phyloP scores from a whole-genome alignment of 768 basidiomycete genomes.

The Boletus patriciae region DNA sequence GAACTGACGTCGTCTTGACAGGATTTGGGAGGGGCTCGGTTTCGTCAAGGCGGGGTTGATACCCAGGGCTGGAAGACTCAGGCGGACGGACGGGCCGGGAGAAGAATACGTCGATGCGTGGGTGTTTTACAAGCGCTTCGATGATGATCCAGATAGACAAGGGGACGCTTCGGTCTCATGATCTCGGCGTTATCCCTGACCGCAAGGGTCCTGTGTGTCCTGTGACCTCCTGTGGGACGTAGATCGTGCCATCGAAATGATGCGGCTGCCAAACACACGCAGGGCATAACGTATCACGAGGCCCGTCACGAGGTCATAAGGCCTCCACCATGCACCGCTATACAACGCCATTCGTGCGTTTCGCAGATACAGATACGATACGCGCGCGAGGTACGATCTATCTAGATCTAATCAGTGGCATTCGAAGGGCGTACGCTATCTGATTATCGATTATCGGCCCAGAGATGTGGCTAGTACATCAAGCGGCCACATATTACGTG shows the following conservation, averaged over 20 bases:
- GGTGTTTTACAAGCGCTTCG: conserved; percentile 80
- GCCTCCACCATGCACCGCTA: no score
- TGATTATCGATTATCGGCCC: not conserved
- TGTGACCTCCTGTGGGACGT: no score
- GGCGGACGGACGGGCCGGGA: conserved; percentile 59
- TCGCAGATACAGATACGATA: no score
- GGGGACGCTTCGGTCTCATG: not conserved
- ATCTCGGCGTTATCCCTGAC: not conserved
- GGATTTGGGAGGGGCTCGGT: conserved; percentile 78
- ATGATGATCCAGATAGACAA: conserved; percentile 33
- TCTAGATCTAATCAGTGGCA: conserved; percentile 9
- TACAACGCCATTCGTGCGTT: no score
- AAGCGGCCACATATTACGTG: no score
- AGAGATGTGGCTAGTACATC: not conserved
- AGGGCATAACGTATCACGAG: no score
- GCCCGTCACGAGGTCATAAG: no score
- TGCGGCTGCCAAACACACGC: no score
- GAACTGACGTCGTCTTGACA: not conserved
- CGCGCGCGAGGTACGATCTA: conserved; percentile 6
- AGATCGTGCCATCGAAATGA: no score
- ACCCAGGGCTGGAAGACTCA: conserved; percentile 72
- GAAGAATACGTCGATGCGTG: conserved; percentile 91
- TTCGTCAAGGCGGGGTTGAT: conserved; percentile 80
- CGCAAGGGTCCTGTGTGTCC: not conserved
- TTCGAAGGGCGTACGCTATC: not conserved